Evolutionary conservation across 495 filamentous ascomycete genomes (phyloP).

Genomic region (Elaphomyces granulatus): DNA sequence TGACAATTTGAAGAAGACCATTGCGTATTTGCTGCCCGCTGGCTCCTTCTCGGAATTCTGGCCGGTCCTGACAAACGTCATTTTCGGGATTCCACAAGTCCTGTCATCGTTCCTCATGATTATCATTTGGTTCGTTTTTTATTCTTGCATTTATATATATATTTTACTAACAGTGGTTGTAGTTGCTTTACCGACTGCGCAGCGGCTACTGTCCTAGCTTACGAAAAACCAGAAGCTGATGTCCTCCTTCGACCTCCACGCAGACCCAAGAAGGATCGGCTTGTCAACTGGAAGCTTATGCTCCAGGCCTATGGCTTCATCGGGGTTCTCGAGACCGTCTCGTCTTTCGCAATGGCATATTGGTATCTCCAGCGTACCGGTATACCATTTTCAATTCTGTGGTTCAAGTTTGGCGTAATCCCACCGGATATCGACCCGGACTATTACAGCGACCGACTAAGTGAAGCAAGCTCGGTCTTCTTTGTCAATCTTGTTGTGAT

Average conservation of each 20-base stretch:
- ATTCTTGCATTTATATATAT: constrained; percentile 35
- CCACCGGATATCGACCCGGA: constrained; percentile 31
- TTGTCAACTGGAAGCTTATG: constrained; percentile 51
- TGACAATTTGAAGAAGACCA: constrained; percentile 43
- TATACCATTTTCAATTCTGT: constrained; percentile 40
- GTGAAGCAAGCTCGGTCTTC: constrained; percentile 50
- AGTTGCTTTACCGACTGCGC: constrained; percentile 51
- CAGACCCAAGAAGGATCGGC: constrained; percentile 41
- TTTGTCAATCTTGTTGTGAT: constrained; percentile 62
- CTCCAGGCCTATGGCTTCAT: constrained; percentile 49
- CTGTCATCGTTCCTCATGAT: constrained; percentile 57
- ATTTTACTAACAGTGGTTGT: constrained; percentile 26
- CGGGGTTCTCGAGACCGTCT: constrained; percentile 43
- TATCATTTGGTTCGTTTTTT: constrained; percentile 50
- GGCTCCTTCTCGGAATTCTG: constrained; percentile 56
- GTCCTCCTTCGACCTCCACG: constrained; percentile 46
- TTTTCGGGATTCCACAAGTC: constrained; percentile 54
- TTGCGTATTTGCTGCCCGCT: constrained; percentile 43
- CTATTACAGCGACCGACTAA: constrained; percentile 32
- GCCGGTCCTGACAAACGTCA: constrained; percentile 53
- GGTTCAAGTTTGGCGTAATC: constrained; percentile 43
- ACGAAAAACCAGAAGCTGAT: constrained; percentile 57
- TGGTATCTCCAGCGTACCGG: constrained; percentile 40
- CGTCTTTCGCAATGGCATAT: constrained; percentile 50
- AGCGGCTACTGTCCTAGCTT: constrained; percentile 48